These are phyloP conservation scores for Juncus inflexus DNA, from an alignment of 176 grass and related monocot species.

Conservation along the genomic window DNA sequence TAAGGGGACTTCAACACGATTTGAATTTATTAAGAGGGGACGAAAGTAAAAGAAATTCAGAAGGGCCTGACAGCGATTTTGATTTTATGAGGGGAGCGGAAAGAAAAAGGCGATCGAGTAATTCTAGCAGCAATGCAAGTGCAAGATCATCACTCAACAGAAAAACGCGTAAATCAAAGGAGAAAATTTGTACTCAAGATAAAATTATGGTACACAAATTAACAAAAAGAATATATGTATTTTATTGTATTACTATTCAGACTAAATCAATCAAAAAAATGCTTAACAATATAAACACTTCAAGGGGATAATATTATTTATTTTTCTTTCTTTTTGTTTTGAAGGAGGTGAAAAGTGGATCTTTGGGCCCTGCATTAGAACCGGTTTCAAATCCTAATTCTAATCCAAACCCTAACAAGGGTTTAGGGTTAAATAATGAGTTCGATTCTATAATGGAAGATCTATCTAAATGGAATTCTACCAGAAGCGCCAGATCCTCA, in stretches of 20 bases:
- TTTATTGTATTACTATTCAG: too few species aligned
- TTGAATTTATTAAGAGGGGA: constrained; percentile 4
- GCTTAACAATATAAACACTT: too few species aligned
- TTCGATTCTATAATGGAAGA: constrained; percentile 19
- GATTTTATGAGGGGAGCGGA: constrained; percentile 17
- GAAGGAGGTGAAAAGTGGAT: background rate
- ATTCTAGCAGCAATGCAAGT: constrained; percentile 1
- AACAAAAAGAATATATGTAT: background rate
- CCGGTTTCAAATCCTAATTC: background rate
- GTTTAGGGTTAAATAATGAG: background rate
- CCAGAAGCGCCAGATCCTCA: background rate
- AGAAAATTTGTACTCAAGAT: background rate
- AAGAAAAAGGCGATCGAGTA: background rate
- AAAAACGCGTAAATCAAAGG: constrained; percentile 8
- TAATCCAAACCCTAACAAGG: background rate
- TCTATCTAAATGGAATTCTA: background rate
- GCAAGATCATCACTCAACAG: background rate
- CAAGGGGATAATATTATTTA: too few species aligned
- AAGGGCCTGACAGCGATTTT: constrained; percentile 11
- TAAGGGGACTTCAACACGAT: constrained; percentile 27
- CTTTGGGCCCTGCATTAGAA: background rate
- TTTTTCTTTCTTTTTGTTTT: background rate
- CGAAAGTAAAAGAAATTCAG: constrained; percentile 1
- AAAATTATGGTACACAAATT: constrained; percentile 15
- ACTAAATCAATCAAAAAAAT: too few species aligned